Base-by-base conservation (phyloP, 306 rosid genomes). In the Ammopiptanthus mongolicus region DNA sequence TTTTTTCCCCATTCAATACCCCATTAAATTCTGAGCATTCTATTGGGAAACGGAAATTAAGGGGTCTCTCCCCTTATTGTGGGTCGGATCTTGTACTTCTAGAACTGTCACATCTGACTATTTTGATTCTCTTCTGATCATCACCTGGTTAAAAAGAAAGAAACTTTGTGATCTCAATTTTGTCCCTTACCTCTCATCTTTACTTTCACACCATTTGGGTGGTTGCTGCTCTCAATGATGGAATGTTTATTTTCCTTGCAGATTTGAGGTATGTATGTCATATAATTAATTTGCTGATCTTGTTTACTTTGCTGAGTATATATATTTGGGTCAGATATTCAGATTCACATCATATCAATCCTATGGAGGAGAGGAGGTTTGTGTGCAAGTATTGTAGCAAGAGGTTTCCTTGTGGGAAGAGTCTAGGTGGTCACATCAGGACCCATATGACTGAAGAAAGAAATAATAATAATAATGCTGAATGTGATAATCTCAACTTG, bases 41-140 rank as follows among this genome's bases (percentile, higher is more conserved):
- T 71, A 60, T 67, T 66, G 80, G 76, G 70, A 52, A 78, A 78
- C 82, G 85, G 73, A 88, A 87, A 76, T 84, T 73, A 74, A 80
- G 76, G 65, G 71, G 70, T 66, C 84, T 57, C 56, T 25, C 71
- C 78, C 53, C 44, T 82, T 79, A 36, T 72, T 85, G 80, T 86
- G 91, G 89, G 87, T 93, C 86, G 88, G 98, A 91, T 91, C 96
- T 91, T 90, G 90, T 82, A 86, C 96, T 84, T 75, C 34, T 56
- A 69, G 85, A 84, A 82, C 91, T 89, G 84, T 89, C 95, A 89
- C 91, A 87, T 87, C 90, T 78, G 85, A 81, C 65, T 83, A 66
- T 78, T 63, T 83, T 77, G 81, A 80, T 82, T 83, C 82, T 79
- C 82, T 80, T 63, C 77, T 74, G 83, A 66, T 80, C 48, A 39